Conservation (phyloP, 1,284 basidiomycete species). For the Blastosporella zonata region DNA sequence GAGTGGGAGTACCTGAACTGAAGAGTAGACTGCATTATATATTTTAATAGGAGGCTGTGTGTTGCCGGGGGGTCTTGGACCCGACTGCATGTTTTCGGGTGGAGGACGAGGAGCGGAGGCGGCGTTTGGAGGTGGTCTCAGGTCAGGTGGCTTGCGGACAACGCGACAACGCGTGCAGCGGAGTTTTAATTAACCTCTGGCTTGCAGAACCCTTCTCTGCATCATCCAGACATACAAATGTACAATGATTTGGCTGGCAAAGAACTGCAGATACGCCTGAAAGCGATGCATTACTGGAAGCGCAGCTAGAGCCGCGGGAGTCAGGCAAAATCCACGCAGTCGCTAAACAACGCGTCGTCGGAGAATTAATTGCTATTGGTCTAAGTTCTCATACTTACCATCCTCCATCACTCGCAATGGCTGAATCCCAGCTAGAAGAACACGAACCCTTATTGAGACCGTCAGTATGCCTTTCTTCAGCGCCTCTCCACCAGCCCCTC, state of each 20-base stretch:
- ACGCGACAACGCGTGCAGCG: slow-evolving; percentile 38
- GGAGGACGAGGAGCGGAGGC: slow-evolving; percentile 17
- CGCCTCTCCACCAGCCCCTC: not conserved
- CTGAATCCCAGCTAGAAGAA: slow-evolving; percentile 34
- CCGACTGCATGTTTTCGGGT: slow-evolving; percentile 38
- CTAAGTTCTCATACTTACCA: not conserved
- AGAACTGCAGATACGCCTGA: not conserved
- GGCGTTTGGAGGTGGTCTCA: slow-evolving; percentile 22
- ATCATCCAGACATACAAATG: not conserved
- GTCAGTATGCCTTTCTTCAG: slow-evolving; percentile 25
- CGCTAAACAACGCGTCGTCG: slow-evolving; percentile 20
- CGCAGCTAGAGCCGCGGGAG: not conserved
- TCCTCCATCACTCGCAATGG: slow-evolving; percentile 21
- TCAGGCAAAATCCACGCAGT: not conserved
- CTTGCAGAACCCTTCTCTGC: not conserved
- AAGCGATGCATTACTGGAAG: not conserved
- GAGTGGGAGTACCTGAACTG: slow-evolving; percentile 62
- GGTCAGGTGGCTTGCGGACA: slow-evolving; percentile 32
- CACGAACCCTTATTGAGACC: slow-evolving; percentile 32
- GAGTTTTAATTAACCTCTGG: slow-evolving; percentile 24
- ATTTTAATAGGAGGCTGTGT: slow-evolving; percentile 70
- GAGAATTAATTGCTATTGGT: slow-evolving; percentile 13
- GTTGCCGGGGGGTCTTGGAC: slow-evolving; percentile 35
- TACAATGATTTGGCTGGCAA: not conserved
- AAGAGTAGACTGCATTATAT: slow-evolving; percentile 86